phyloP scores from a whole-genome alignment of 176 grass and related monocot genomes.

The Oropetium thomaeum region DNA sequence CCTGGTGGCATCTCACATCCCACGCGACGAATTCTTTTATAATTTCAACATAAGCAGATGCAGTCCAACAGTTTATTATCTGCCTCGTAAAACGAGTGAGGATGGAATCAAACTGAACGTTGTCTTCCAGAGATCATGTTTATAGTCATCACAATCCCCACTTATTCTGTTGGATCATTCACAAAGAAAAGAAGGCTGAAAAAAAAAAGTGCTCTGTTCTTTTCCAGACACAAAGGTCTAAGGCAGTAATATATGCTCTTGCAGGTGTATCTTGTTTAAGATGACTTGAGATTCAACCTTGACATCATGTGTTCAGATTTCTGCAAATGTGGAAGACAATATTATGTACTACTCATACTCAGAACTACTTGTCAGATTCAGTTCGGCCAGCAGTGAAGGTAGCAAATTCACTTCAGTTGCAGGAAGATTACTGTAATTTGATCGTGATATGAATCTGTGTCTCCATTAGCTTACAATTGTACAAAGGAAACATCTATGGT shows the following conservation, averaged over 20 bases:
- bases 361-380: not conserved
- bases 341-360: not conserved
- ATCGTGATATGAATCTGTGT: no score
- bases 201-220: not conserved
- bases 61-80: not conserved
- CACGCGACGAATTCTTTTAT: no score
- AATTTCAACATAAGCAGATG: not conserved
- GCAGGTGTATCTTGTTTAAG: not conserved
- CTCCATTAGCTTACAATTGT: no score
- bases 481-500: not conserved
- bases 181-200: not conserved
- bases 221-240: not conserved
- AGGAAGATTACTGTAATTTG: no score
- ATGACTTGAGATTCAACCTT: not conserved
- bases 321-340: not conserved
- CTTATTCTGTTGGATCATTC: not conserved
- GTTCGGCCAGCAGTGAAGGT: not conserved
- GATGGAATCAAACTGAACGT: not conserved
- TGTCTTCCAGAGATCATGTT: not conserved
- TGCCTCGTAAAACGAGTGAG: not conserved
- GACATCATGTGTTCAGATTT: conserved; percentile 3
- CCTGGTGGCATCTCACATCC: not conserved
- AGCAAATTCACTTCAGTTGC: not conserved
- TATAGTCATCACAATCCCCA: not conserved
- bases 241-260: not conserved